phyloP scores from a whole-genome alignment of 2,329 filamentous ascomycete species.

The Apiospora arundinis region DNA sequence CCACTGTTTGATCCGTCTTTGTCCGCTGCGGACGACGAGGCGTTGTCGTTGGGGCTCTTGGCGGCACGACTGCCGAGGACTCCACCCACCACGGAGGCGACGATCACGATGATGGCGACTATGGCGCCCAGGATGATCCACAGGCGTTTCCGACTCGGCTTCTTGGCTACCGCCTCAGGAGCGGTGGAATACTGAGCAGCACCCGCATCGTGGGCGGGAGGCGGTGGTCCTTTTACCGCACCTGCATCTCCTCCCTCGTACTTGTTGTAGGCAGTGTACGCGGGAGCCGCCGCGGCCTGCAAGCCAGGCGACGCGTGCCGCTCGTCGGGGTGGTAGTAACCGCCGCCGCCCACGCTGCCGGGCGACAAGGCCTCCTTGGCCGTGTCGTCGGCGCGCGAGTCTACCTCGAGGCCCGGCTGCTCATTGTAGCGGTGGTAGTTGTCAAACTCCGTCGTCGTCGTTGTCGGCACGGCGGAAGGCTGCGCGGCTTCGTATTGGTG shows the following conservation, averaged over 20 bases:
- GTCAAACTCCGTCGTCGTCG: neutral
- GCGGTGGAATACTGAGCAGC: neutral
- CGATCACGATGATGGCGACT: slow-evolving; percentile 7
- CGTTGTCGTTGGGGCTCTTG: neutral
- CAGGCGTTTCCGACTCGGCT: neutral
- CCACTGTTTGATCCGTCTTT: neutral
- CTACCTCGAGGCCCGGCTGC: slow-evolving; percentile 21
- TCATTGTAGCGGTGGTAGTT: neutral
- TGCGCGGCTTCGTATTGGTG: neutral
- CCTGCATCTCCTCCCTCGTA: neutral
- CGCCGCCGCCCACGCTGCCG: neutral
- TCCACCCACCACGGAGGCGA: slow-evolving; percentile 22
- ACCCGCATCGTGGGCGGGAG: neutral
- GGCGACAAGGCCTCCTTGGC: neutral
- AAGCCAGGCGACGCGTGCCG: neutral
- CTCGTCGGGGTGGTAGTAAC: slow-evolving; percentile 2
- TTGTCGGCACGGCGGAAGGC: neutral
- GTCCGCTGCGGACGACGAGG: neutral
- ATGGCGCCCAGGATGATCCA: slow-evolving; percentile 23
- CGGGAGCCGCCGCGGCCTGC: neutral
- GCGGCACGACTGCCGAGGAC: slow-evolving; percentile 22
- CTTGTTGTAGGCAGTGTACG: neutral
- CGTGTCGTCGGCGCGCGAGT: neutral
- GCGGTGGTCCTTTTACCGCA: too few relatives aligned
- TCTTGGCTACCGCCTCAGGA: neutral